Evolutionary conservation across 2,329 filamentous ascomycete genomes (phyloP), one percentile per base, ranked within the genome.

Genomic region (Xylariaceae sp.): DNA sequence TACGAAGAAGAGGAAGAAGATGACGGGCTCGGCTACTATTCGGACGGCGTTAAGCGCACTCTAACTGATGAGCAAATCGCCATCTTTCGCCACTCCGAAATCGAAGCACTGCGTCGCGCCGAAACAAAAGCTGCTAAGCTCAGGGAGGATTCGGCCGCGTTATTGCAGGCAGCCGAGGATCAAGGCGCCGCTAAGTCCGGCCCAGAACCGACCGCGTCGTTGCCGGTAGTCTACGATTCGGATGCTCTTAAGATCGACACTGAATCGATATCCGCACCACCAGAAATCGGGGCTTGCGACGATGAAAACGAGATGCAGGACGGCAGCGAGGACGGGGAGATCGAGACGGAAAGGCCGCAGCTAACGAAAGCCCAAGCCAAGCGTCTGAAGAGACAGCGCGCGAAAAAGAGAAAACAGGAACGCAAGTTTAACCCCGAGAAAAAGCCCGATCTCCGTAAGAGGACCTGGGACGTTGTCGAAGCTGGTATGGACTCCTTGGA

Each of bases 41-140:
- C 83, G 1, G 93, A 98, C 68, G 93, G 93, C 2, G 85, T 87
- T 59, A 95, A 95, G 71, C 88, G 93, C 41, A 96, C 92, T 18
- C 79, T 98, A 66, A 97, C 93, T 9, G 90, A 97, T 68, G 90
- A 92, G 65, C 90, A 97, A 76, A 91, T 97, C 64, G 85, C 85
- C 50, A 93, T 96, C 59, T 97, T 97, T 71, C 83, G 93, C 59
- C 91, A 96, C 70, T 93, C 90, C 2, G 93, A 98, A 73, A 82
- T 96, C 20, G 87, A 95, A 68, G 75, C 84, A 12, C 77, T 96
- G 40, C 77, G 90, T 21, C 84, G 84, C 59, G 77, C 81, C 57
- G 70, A 74, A 48, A 73, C 74, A 42, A 77, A 71, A 54, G 72
- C 56, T 44, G 48, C 63, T 62, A 70, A 64, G 61, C 52, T 42